phyloP scores from a whole-genome alignment of 768 basidiomycete species.

The Rhodotorula kratochvilovae region DNA sequence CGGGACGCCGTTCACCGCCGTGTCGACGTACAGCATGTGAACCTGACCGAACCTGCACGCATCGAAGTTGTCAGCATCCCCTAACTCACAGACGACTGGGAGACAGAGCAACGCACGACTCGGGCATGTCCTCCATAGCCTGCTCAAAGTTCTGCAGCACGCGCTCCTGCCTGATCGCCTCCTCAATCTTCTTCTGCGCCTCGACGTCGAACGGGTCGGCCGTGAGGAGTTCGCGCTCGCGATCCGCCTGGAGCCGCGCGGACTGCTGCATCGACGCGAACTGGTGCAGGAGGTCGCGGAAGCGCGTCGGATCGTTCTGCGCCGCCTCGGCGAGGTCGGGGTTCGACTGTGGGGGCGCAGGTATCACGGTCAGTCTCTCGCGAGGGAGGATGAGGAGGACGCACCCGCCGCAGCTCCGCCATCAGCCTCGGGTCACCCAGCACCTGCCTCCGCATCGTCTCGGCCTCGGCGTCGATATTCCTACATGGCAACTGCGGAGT shows the following conservation, averaged over 20 bases:
- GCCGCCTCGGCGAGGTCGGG: slow-evolving; percentile 78
- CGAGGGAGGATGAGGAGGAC: too few species aligned
- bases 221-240: slow-evolving; percentile 60
- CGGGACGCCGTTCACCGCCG: slow-evolving; percentile 84
- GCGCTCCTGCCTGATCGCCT: slow-evolving; percentile 80
- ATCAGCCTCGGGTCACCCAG: slow-evolving; percentile 78
- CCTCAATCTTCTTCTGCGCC: slow-evolving; percentile 88
- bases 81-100: background rate
- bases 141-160: slow-evolving; percentile 89
- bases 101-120: slow-evolving; percentile 48
- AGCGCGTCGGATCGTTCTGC: slow-evolving; percentile 62
- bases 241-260: slow-evolving; percentile 57
- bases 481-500: too few species aligned
- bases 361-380: background rate
- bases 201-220: slow-evolving; percentile 87
- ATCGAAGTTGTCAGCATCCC: background rate
- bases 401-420: slow-evolving; percentile 64
- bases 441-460: slow-evolving; percentile 83
- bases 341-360: slow-evolving; percentile 55
- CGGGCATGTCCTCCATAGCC: slow-evolving; percentile 62
- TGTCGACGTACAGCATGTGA: slow-evolving; percentile 90
- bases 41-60: slow-evolving; percentile 71
- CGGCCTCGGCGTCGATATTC: slow-evolving; percentile 69
- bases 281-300: slow-evolving; percentile 64
- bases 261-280: slow-evolving; percentile 43